phyloP scores from a whole-genome alignment of 495 filamentous ascomycete genomes.

The Penicillium cinerascens region DNA sequence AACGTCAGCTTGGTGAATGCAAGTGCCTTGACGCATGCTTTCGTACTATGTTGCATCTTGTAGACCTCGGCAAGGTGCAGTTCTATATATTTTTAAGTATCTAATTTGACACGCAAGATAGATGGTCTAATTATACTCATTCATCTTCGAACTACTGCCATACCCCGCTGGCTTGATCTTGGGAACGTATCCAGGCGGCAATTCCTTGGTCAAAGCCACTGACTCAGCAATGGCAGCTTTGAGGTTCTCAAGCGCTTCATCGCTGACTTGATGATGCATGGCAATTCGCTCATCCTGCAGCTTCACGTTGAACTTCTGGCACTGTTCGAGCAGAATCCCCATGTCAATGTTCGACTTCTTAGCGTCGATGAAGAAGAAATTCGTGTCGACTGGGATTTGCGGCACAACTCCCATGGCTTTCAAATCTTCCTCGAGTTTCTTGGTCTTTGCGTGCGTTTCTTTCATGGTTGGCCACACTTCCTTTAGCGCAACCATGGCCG shows the following conservation, averaged over 20 bases:
- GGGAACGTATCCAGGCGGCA: slow-evolving; percentile 4
- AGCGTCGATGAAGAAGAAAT: slow-evolving; percentile 75
- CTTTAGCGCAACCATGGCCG: slow-evolving; percentile 36
- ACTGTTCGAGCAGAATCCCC: slow-evolving; percentile 20
- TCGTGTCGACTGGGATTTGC: slow-evolving; percentile 63
- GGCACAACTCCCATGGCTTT: slow-evolving; percentile 55
- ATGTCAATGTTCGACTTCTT: slow-evolving; percentile 23
- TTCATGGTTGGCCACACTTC: slow-evolving; percentile 61
- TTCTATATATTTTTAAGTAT: neutral
- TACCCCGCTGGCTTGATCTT: slow-evolving; percentile 11
- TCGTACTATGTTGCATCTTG: no score
- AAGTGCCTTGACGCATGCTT: no score
- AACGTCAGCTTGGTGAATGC: no score
- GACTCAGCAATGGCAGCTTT: slow-evolving; percentile 18
- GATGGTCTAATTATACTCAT: slow-evolving; percentile 17
- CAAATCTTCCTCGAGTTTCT: slow-evolving; percentile 52
- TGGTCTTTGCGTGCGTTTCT: slow-evolving; percentile 51
- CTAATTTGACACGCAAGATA: neutral
- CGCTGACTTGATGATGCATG: slow-evolving; percentile 25
- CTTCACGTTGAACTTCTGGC: slow-evolving; percentile 16
- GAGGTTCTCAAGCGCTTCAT: slow-evolving; percentile 21
- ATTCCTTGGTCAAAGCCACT: slow-evolving; percentile 10
- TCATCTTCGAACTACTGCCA: slow-evolving; percentile 20
- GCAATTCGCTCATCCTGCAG: slow-evolving; percentile 22
- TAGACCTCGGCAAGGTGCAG: no score